Evolutionary conservation across 176 grass and related monocot species (phyloP), one percentile per base, ranked within the genome.

Genomic region (Oryza longistaminata): DNA sequence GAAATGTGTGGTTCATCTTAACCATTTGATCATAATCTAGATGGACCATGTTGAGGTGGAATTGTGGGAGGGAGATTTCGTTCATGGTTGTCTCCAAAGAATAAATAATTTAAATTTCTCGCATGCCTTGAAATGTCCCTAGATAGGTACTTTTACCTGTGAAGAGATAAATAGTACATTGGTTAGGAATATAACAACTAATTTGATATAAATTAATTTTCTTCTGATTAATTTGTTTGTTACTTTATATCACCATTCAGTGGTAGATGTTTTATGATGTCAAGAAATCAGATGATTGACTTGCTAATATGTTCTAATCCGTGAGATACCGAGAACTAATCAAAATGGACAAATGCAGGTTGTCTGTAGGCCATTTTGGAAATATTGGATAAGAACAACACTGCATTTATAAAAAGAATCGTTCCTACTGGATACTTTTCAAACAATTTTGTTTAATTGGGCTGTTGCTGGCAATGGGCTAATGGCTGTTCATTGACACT

Each of bases 21-120:
- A 73, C 53, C 50, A 81, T 80, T 80, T 69, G 35, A 85, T 75
- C 37, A 64, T 33, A 85, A 70, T 76, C 43, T 19, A 69, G 49
- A 49, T 66, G 76, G 62, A 46, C 26, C 27, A 4, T 48, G 80
- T 75, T 27, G 19, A 74, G 39, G 53, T 58, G 53, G 53, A 9
- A 58, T 58, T 58, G 61, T 5, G 15, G 69, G 46, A 37, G 68
- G 55, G 77, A 42, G 73, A 62, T 46, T 80, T 31, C 55, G 12
- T 49, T 29, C 49, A 80, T 74, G 60, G 64, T 76, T 89, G 77
- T 31, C 62, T 75, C 75, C 75, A 48, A 13, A 66, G n/a, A 34
- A 9, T 5, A 17, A 34, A 9, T 5, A 17, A 48, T 76, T 85
- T 76, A 24, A 77, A 76, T 88, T 84, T 70, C 24, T 70, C 68